Evolutionary conservation across 2,329 filamentous ascomycete species (phyloP).

Genomic region (Fusarium sp.): DNA sequence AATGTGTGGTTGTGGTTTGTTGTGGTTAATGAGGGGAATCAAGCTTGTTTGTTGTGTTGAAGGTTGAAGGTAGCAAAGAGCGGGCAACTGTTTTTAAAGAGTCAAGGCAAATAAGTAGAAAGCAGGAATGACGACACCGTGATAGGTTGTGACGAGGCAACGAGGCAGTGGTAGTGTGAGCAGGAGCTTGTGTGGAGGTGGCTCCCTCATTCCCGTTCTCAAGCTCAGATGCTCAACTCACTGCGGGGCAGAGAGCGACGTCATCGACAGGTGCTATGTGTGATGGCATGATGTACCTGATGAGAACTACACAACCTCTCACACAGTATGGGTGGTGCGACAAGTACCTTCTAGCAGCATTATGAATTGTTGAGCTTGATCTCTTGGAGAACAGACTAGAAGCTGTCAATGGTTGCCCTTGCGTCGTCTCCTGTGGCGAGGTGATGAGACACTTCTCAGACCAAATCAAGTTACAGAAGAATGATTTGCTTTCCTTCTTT

Average conservation of each 20-base stretch:
- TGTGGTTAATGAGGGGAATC: slow-evolving; percentile 21
- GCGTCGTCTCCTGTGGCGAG: slow-evolving; percentile 28
- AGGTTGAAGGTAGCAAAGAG: not conserved
- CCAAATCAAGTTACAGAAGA: slow-evolving; percentile 19
- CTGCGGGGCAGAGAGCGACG: slow-evolving; percentile 44
- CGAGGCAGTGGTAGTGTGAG: slow-evolving; percentile 17
- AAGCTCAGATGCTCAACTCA: not conserved
- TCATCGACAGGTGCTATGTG: slow-evolving; percentile 34
- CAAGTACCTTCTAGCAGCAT: slow-evolving; percentile 17
- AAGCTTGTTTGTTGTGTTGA: slow-evolving; percentile 23
- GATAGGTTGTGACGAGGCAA: slow-evolving; percentile 35
- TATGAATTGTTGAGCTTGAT: slow-evolving; percentile 3
- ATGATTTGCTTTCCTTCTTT: slow-evolving; percentile 8
- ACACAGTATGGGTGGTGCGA: fast-evolving
- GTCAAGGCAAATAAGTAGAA: not conserved
- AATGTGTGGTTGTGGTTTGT: slow-evolving; percentile 11
- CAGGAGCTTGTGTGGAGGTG: slow-evolving; percentile 16
- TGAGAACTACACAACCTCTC: not conserved
- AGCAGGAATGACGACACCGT: slow-evolving; percentile 34
- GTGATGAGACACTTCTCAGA: slow-evolving; percentile 32
- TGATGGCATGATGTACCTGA: slow-evolving; percentile 37
- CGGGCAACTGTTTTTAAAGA: slow-evolving; percentile 25
- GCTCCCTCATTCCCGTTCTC: not conserved
- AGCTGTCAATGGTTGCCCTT: slow-evolving; percentile 27
- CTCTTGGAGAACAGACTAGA: slow-evolving; percentile 22